Evolutionary conservation across 371 early-diverging fungal genomes (phyloP).

Genomic region (Enterospora canceri): DNA sequence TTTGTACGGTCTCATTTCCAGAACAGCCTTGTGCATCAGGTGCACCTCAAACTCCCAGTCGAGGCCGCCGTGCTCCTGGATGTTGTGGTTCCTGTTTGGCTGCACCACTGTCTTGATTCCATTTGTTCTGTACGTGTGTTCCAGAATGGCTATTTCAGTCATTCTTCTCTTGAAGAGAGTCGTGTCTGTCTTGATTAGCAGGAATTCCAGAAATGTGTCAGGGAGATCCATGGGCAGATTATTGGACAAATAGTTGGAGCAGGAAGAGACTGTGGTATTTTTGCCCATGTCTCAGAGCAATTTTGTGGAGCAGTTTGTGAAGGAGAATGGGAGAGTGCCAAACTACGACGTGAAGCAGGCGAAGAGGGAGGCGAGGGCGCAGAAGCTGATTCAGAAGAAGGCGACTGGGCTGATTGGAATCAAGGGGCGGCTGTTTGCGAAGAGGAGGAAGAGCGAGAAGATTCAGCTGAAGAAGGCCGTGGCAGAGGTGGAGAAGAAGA

Average conservation of each 20-base stretch:
- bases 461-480: constrained; percentile 90
- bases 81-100: background rate
- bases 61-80: background rate
- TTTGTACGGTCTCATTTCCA: background rate
- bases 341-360: constrained; percentile 83
- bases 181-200: too few species aligned
- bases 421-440: constrained; percentile 93
- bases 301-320: constrained; percentile 94
- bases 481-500: constrained; percentile 78
- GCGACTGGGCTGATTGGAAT: constrained; percentile 91
- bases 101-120: background rate
- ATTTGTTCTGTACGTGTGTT: background rate
- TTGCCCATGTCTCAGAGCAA: constrained; percentile 86
- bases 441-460: constrained; percentile 94
- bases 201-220: too few species aligned
- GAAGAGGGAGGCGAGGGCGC: constrained; percentile 82
- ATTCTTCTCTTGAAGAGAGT: too few species aligned
- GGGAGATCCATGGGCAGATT: too few species aligned
- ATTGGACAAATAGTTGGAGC: too few species aligned
- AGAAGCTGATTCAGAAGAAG: constrained; percentile 71
- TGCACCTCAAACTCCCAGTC: constrained; percentile 18
- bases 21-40: constrained; percentile 7
- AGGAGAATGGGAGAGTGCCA: constrained; percentile 83
- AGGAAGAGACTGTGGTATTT: background rate
- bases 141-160: too few species aligned